A percentile compares a stretch with the other conserved stretches of the same genome.
These are phyloP conservation scores for Phytophthora sojae DNA, from an alignment of 352 stramenopile species.

Conservation along the genomic window DNA sequence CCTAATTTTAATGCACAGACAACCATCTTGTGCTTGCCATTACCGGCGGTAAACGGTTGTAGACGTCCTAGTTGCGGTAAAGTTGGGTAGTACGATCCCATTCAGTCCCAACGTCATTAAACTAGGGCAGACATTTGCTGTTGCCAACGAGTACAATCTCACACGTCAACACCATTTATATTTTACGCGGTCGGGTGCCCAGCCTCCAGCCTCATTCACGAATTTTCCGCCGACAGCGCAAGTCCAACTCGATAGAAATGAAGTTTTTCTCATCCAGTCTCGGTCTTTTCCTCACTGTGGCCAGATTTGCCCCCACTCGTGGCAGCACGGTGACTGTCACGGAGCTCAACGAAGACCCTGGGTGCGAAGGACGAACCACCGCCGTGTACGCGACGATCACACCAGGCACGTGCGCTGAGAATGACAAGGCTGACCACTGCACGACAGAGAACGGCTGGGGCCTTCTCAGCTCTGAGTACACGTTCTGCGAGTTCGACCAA, in stretches of 20 bases:
- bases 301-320: not conserved
- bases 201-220: not conserved
- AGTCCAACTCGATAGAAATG: not conserved
- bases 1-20: no score
- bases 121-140: no score
- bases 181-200: no score
- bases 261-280: not conserved
- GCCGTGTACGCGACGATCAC: not conserved
- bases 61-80: no score
- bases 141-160: not conserved
- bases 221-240: not conserved
- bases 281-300: not conserved
- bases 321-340: not conserved
- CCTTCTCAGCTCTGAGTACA: not conserved
- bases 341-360: not conserved
- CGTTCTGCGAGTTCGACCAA: not conserved
- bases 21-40: no score
- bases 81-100: no score
- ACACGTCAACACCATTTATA: not conserved
- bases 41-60: no score
- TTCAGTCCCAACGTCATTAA: no score
- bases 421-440: not conserved
- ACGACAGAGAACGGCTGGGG: not conserved
- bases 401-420: not conserved
- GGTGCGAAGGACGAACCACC: not conserved